A percentile compares a stretch with the other conserved stretches of the same genome.
These are phyloP conservation scores for Ophiostoma populinum DNA, from an alignment of 2,329 filamentous ascomycete genomes.

Conservation along the genomic window DNA sequence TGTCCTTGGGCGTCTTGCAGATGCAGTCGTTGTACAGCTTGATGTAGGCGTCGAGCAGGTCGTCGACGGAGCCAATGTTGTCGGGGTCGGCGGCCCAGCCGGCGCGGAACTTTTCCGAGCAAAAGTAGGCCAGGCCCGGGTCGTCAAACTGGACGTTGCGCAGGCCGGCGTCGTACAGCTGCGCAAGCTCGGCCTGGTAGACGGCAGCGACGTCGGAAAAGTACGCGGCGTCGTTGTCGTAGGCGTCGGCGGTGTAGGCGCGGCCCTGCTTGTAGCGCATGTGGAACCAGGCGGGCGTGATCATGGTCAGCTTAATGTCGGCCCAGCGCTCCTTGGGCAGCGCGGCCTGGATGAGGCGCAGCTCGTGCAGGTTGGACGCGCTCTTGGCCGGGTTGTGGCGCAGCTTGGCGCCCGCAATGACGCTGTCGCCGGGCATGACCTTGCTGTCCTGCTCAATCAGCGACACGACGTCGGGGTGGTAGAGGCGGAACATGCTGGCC, in stretches of 20 bases:
- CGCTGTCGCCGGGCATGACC: constrained; percentile 38
- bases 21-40: constrained; percentile 58
- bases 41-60: constrained; percentile 52
- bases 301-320: constrained; percentile 43
- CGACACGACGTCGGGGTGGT: constrained; percentile 36
- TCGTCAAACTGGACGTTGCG: constrained; percentile 42
- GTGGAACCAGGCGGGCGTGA: constrained; percentile 47
- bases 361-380: constrained; percentile 26
- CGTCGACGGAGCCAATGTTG: constrained; percentile 41
- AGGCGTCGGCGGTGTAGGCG: constrained; percentile 30
- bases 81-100: constrained; percentile 43
- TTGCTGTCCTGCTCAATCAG: constrained; percentile 34
- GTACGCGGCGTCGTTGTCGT: constrained; percentile 29
- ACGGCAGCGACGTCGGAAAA: constrained; percentile 33
- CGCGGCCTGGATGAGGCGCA: constrained; percentile 38
- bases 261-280: constrained; percentile 31
- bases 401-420: constrained; percentile 32
- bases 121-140: constrained; percentile 47
- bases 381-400: constrained; percentile 24
- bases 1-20: constrained; percentile 39
- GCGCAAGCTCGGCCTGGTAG: constrained; percentile 29
- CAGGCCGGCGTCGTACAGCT: constrained; percentile 31
- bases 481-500: constrained; percentile 33
- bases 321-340: constrained; percentile 30
- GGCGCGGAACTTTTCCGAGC: constrained; percentile 48